A percentile compares a stretch with the other conserved stretches of the same genome.
Evolutionary conservation across 192 early-diverging fungal species (phyloP).

Genomic region (Kickxella alabastrina): DNA sequence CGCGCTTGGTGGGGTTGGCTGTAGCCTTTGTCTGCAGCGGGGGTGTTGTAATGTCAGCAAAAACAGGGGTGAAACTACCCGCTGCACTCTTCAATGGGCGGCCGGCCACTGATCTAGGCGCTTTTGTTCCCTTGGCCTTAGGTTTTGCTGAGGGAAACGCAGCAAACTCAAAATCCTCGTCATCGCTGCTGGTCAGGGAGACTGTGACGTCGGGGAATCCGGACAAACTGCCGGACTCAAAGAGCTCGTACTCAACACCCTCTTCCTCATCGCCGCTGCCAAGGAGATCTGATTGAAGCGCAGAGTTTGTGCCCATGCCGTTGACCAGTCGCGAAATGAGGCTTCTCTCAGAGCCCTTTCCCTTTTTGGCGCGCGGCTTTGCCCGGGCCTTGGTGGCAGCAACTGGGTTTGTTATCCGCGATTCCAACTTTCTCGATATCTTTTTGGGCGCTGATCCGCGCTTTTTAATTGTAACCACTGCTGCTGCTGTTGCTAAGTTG

Average conservation of each 20-base stretch:
- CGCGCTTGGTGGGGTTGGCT: slow-evolving; percentile 6
- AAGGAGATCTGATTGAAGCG: no score
- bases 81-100: no score
- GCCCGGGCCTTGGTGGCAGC: not conserved
- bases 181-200: not conserved
- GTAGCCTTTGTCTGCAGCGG: not conserved
- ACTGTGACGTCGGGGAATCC: not conserved
- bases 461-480: not conserved
- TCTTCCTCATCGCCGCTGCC: not conserved
- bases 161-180: not conserved
- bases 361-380: slow-evolving; percentile 21
- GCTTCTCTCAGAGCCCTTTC: slow-evolving; percentile 21
- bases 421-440: slow-evolving; percentile 1
- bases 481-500: slow-evolving; percentile 1
- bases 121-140: not conserved
- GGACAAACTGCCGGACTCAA: not conserved
- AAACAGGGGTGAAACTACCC: no score
- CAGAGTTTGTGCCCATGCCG: not conserved
- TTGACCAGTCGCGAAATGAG: slow-evolving; percentile 32
- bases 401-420: slow-evolving; percentile 9
- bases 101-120: no score
- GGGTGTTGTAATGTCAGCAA: no score
- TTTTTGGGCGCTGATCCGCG: slow-evolving; percentile 1
- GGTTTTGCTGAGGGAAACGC: not conserved
- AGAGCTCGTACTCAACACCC: slow-evolving; percentile 1